Base-by-base conservation (phyloP, 805 yeast genomes). In the Pichia phayaonensis region DNA sequence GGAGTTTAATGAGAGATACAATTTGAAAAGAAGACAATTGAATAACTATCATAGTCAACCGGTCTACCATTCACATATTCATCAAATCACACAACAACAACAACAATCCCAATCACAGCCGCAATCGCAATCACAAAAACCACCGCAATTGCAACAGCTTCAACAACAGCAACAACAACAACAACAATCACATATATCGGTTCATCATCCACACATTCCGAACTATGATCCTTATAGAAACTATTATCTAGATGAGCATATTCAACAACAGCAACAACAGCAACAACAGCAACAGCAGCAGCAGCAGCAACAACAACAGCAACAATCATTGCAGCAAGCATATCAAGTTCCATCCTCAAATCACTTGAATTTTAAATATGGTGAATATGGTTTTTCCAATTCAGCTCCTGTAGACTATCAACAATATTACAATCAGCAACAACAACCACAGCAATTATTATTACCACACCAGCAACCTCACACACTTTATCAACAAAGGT, bases 271-370 rank as follows among this genome's bases (percentile, higher is more conserved):
- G 40, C 41, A 43, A 11, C 49, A 45, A 20, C 56, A 53, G 47
- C 50, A 53, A 46, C 53, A 52, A 44, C 56, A 48, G 54, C 43
- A 42, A 53, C n/a, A n/a, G n/a, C n/a, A n/a, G n/a, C n/a, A n/a
- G n/a, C n/a, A n/a, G n/a, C n/a, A n/a, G n/a, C 50, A 47, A 20
- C 40, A 36, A 48, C 27, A 27, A 29, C 26, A 27, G 2, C 45
- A 47, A 20, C 41, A 47, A 26, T 21, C 15, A 39, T 34, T 38
- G 7, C 48, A 39, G 13, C 42, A 24, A 46, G 13, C 20, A 12
- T 34, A 34, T n/a, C 38, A 34, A 34, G 12, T 34, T 16, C 38
- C 18, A n/a, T n/a, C 38, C 5, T 31, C 36, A 31, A n/a, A 16
- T 8, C 38, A 34, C 4, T 34, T 34, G 7, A 34, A 34, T n/a